A percentile compares a stretch with the other conserved stretches of the same genome.
Conservation (phyloP, 1,284 basidiomycete genomes). For the Malassezia psittaci region DNA sequence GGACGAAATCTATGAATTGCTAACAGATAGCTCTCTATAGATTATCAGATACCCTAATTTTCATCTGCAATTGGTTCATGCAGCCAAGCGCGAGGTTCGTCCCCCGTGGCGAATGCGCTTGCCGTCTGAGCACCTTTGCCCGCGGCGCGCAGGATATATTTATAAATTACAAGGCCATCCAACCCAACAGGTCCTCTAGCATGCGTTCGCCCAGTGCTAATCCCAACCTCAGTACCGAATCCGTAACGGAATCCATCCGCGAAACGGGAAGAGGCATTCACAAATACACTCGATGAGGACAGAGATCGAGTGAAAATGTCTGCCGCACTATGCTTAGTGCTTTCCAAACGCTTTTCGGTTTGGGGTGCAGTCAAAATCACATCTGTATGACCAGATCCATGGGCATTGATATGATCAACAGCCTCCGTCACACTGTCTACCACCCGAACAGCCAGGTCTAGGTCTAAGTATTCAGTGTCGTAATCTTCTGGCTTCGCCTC, state of each 20-base stretch:
- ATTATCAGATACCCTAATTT: conserved; percentile 7
- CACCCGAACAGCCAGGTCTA: conserved; percentile 58
- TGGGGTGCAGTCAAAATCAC: conserved; percentile 76
- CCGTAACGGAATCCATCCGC: conserved; percentile 95
- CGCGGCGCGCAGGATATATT: conserved; percentile 28
- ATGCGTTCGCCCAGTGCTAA: conserved; percentile 90
- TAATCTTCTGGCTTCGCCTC: conserved; percentile 56
- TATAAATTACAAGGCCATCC: conserved; percentile 57
- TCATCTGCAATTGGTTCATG: conserved; percentile 4
- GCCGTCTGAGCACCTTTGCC: conserved; percentile 19
- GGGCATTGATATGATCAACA: conserved; percentile 77
- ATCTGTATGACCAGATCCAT: conserved; percentile 93
- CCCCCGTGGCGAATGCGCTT: conserved; percentile 15
- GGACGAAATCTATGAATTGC: conserved; percentile 30
- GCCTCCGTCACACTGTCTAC: conserved; percentile 64
- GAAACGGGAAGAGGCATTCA: conserved; percentile 90
- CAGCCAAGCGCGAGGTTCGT: conserved; percentile 7
- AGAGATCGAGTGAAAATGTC: conserved; percentile 72
- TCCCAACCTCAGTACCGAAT: conserved; percentile 94
- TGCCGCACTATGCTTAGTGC: conserved; percentile 48
- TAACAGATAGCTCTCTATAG: conserved; percentile 5
- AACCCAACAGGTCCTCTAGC: conserved; percentile 92
- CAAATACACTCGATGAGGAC: conserved; percentile 81
- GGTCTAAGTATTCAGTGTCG: conserved; percentile 64
- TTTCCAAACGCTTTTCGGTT: neutral